Percentiles rank a stretch among this genome's conserved stretches.
Evolutionary conservation across 2,329 filamentous ascomycete genomes (phyloP).

Genomic region (Plectosphaerella cucumerina): DNA sequence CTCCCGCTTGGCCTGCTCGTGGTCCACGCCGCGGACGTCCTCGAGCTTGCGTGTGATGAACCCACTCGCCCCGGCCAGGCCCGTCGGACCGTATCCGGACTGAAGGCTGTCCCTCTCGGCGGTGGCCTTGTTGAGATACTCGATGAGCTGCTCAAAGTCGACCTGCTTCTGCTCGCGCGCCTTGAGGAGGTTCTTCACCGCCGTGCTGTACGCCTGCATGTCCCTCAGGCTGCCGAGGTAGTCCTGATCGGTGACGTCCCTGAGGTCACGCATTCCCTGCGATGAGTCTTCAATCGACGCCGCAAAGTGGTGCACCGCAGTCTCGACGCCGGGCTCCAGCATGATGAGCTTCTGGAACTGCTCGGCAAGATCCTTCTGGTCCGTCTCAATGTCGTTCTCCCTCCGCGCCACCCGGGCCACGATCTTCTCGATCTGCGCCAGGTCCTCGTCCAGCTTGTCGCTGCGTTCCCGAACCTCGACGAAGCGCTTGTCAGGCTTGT

Average conservation of each 20-base stretch:
- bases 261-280: slow-evolving; percentile 71
- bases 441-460: slow-evolving; percentile 90
- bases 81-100: slow-evolving; percentile 50
- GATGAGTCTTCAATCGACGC: slow-evolving; percentile 81
- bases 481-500: slow-evolving; percentile 92
- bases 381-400: slow-evolving; percentile 80
- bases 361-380: slow-evolving; percentile 84
- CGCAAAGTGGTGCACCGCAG: slow-evolving; percentile 79
- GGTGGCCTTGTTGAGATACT: slow-evolving; percentile 90
- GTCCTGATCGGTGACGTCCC: slow-evolving; percentile 90
- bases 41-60: slow-evolving; percentile 94
- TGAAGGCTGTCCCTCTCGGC: slow-evolving; percentile 77
- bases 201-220: slow-evolving; percentile 91
- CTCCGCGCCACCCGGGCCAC: slow-evolving; percentile 83
- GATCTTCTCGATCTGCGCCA: slow-evolving; percentile 93
- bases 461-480: slow-evolving; percentile 89
- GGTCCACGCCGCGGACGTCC: slow-evolving; percentile 93
- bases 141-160: slow-evolving; percentile 91
- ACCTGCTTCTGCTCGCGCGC: slow-evolving; percentile 96
- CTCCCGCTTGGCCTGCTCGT: slow-evolving; percentile 85
- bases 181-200: slow-evolving; percentile 83
- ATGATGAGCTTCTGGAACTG: slow-evolving; percentile 93
- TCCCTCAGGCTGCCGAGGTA: slow-evolving; percentile 90
- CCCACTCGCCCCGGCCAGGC: slow-evolving; percentile 71
- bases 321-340: slow-evolving; percentile 83